Evolutionary conservation across 2,329 filamentous ascomycete species (phyloP), one percentile per base, ranked within the genome.

Genomic region (Albophoma yamanashiensis): DNA sequence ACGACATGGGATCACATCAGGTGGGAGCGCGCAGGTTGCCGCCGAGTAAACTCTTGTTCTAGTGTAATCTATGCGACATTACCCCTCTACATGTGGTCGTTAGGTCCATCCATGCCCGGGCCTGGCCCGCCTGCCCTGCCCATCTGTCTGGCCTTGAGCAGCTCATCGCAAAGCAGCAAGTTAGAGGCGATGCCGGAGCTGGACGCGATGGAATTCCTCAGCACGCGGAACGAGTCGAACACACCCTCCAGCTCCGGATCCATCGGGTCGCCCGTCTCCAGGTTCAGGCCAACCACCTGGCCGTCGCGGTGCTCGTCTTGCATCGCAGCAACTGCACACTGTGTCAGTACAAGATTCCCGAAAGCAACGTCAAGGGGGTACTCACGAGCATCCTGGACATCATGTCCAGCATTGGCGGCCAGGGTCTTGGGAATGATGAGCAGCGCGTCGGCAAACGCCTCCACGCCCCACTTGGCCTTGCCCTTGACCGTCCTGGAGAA

Each of bases 91-190:
- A 78, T 74, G 72, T 77, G 77, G 71, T 82, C 75, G 68, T 81
- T 79, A 50, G 80, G 79, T 20, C 81, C 84, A 66, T 87, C 85
- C 82, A 86, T 86, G 62, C 83, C 84, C 4, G 84, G 83, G 8
- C 85, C 85, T 2, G 85, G 85, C 27, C 83, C 83, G 45, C 76
- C 81, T 74, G 79, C 76, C 70, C 85, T 79, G 56, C 83, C 88
- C 94, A 99, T 99, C 79, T 99, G 93, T 73, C 94, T 84, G 63
- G 94, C 94, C 82, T 99, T 99, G 69, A 99, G 81, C 79, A 99
- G 83, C 81, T 99, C 94, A 70, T 99, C 94, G 70, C 94, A 99
- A 57, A 99, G 83, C 65, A 99, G 79, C 65, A 99, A 80, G 78
- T 99, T 99, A 12, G 91, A 93, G 7, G 94, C 93, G 70, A 99